Evolutionary conservation across 345 rosid genomes (phyloP).

Genomic region (Populus pruinosa): DNA sequence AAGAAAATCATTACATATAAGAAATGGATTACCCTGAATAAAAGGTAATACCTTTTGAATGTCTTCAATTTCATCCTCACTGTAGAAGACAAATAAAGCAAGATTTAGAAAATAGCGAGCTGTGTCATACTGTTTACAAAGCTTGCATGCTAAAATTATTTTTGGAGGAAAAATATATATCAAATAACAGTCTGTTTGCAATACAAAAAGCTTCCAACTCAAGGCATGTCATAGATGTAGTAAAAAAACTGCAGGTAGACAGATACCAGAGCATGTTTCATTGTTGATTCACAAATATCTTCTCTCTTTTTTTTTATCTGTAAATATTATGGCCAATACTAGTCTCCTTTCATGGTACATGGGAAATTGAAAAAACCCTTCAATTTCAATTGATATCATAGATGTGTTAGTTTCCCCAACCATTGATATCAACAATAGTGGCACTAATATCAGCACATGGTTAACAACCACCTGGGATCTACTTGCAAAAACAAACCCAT

Average conservation of each 20-base stretch:
- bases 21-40: constrained; percentile 8
- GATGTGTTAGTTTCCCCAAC: neutral
- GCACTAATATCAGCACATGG: neutral
- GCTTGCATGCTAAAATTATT: neutral
- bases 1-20: constrained; percentile 12
- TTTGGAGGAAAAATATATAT: neutral
- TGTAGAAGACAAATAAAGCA: constrained; percentile 35
- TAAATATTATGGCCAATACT: neutral
- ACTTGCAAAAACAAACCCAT: neutral
- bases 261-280: neutral
- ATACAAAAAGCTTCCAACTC: neutral
- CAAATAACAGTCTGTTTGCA: neutral
- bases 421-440: neutral
- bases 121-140: neutral
- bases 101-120: constrained; percentile 15
- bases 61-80: constrained; percentile 99
- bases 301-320: neutral
- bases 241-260: neutral
- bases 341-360: neutral
- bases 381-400: neutral
- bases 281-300: neutral
- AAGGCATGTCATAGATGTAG: neutral
- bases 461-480: neutral
- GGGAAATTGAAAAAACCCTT: neutral
- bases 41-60: constrained; percentile 79